phyloP scores from a whole-genome alignment of 2,329 filamentous ascomycete genomes.

The Mollisiaceae sp. region DNA sequence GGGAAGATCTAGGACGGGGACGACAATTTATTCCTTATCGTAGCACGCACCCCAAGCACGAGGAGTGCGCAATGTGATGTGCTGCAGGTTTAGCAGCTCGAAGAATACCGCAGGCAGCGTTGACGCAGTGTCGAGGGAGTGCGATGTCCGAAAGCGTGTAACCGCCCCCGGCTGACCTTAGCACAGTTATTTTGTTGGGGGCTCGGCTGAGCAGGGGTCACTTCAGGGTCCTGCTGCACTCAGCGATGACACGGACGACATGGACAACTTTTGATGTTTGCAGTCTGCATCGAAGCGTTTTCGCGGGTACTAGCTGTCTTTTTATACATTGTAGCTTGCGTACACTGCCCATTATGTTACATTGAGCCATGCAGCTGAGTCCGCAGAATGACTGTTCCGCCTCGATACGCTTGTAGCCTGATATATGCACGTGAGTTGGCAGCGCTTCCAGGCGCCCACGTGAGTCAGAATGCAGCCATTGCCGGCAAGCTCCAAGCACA shows the following conservation, averaged over 20 bases:
- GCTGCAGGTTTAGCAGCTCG: conserved; percentile 4
- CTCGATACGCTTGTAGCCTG: conserved; percentile 7
- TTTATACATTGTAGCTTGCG: neutral
- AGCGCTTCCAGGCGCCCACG: conserved; percentile 19
- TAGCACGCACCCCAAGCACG: conserved; percentile 11
- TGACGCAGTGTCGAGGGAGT: neutral
- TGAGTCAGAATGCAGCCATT: conserved; percentile 23
- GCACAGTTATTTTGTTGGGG: neutral
- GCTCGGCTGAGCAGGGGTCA: neutral
- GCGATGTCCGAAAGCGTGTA: neutral
- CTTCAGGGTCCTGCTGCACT: neutral
- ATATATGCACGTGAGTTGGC: conserved; percentile 15
- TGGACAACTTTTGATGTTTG: conserved; percentile 7
- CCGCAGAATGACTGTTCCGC: neutral
- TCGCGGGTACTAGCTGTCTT: conserved; percentile 8
- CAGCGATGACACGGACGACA: neutral
- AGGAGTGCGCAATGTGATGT: conserved; percentile 12
- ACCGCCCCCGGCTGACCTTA: neutral
- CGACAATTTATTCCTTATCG: conserved; percentile 8
- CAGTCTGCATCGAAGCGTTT: neutral
- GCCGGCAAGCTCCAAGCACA: neutral
- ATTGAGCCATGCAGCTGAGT: conserved; percentile 1
- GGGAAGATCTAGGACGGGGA: conserved; percentile 10
- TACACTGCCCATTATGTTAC: neutral
- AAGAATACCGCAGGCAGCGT: neutral